Evolutionary conservation across 2,329 filamentous ascomycete genomes (phyloP).

Genomic region (Didymella lethalis): DNA sequence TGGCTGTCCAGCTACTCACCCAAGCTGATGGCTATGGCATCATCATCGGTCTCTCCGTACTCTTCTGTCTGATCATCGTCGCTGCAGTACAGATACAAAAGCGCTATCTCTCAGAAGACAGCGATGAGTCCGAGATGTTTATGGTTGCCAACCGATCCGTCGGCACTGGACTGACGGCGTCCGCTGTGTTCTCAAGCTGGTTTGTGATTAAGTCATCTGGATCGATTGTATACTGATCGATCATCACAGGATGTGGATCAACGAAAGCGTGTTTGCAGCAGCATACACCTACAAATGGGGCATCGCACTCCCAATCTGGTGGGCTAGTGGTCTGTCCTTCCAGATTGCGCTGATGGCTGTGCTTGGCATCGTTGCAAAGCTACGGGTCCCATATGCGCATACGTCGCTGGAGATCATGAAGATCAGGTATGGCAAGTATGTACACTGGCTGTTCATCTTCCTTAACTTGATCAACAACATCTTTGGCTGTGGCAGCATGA

Average conservation of each 20-base stretch:
- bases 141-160: constrained; percentile 30
- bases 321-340: constrained; percentile 34
- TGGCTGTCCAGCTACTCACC: constrained; percentile 23
- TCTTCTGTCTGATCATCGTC: constrained; percentile 26
- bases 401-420: constrained; percentile 73
- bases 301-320: constrained; percentile 37
- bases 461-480: constrained; percentile 83
- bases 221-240: neutral
- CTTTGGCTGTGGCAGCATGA: constrained; percentile 79
- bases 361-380: constrained; percentile 34
- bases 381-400: constrained; percentile 33
- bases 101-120: constrained; percentile 26
- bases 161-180: constrained; percentile 31
- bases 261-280: constrained; percentile 25
- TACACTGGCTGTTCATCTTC: constrained; percentile 78
- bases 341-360: constrained; percentile 36
- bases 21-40: constrained; percentile 27
- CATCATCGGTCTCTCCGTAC: constrained; percentile 23
- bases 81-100: constrained; percentile 27
- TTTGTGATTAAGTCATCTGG: neutral
- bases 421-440: constrained; percentile 75
- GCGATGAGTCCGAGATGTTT: constrained; percentile 34
- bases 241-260: constrained; percentile 26
- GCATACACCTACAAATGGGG: constrained; percentile 40
- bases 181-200: constrained; percentile 31